These are phyloP conservation scores for Desmodesmus armatus DNA, from an alignment of 139 green algal species.

Conservation along the genomic window DNA sequence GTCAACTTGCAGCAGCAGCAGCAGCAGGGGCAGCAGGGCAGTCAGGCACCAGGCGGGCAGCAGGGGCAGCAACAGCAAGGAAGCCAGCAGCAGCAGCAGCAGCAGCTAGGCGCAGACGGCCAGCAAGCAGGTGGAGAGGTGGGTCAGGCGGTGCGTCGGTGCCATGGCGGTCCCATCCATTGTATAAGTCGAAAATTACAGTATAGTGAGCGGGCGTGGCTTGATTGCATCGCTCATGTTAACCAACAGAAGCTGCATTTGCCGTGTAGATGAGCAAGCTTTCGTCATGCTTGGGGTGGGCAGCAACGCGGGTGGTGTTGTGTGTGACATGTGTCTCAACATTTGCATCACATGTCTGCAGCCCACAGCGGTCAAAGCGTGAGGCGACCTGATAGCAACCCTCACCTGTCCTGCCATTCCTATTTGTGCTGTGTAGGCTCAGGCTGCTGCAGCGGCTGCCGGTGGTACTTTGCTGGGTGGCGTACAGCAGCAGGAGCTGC, in stretches of 20 bases:
- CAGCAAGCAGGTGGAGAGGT: not conserved
- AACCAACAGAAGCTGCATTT: not conserved
- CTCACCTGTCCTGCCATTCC: not conserved
- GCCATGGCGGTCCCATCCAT: too few relatives aligned
- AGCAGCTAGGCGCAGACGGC: not conserved
- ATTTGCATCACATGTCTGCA: too few relatives aligned
- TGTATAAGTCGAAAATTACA: too few relatives aligned
- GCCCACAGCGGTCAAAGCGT: too few relatives aligned
- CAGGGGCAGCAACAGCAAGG: not conserved
- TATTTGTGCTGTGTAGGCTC: too few relatives aligned
- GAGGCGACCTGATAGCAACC: too few relatives aligned
- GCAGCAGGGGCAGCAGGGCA: not conserved
- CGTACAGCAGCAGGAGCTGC: not conserved
- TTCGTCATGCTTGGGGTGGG: too few relatives aligned
- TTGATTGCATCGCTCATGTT: not conserved
- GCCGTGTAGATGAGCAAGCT: not conserved
- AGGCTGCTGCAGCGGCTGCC: too few relatives aligned
- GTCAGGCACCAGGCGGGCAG: not conserved
- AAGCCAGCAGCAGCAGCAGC: not conserved
- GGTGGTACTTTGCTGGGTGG: not conserved
- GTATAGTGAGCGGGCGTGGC: too few relatives aligned
- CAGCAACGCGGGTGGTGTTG: too few relatives aligned
- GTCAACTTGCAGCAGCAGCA: not conserved
- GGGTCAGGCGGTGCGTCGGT: too few relatives aligned
- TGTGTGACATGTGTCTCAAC: too few relatives aligned